Conservation (phyloP, 371 early-diverging fungal species). For the Nosema muscidifuracis region DNA sequence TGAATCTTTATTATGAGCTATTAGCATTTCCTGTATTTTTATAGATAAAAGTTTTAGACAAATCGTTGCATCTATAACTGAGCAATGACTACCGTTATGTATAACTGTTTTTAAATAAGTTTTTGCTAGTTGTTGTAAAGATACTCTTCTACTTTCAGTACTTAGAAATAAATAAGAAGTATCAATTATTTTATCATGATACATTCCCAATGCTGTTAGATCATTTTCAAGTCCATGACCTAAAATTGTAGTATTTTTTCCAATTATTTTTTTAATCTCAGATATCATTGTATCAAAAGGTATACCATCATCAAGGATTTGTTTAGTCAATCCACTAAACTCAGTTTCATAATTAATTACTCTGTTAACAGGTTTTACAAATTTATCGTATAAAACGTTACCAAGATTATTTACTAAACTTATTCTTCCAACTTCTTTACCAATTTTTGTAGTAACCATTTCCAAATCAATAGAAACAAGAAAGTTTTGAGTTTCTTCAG, state of each 20-base stretch:
- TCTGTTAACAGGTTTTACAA: slow-evolving; percentile 41
- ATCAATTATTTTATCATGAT: slow-evolving; percentile 59
- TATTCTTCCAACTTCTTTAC: slow-evolving; percentile 55
- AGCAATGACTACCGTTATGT: slow-evolving; percentile 53
- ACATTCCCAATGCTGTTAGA: slow-evolving; percentile 49
- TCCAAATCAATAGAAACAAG: slow-evolving; percentile 61
- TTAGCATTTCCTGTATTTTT: slow-evolving; percentile 35
- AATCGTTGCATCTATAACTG: slow-evolving; percentile 52
- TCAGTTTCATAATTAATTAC: slow-evolving; percentile 58
- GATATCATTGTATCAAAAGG: slow-evolving; percentile 23
- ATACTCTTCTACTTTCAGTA: slow-evolving; percentile 47
- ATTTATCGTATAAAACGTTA: slow-evolving; percentile 56
- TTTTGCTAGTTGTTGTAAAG: slow-evolving; percentile 47
- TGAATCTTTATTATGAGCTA: background rate
- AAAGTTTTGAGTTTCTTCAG: slow-evolving; percentile 13
- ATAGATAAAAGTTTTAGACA: slow-evolving; percentile 44
- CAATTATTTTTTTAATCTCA: slow-evolving; percentile 51
- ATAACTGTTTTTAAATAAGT: slow-evolving; percentile 50
- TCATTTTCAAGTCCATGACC: slow-evolving; percentile 63
- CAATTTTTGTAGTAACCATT: slow-evolving; percentile 55
- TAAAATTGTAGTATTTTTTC: slow-evolving; percentile 56
- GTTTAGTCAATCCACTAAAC: slow-evolving; percentile 55
- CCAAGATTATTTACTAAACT: slow-evolving; percentile 49
- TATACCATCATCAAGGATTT: slow-evolving; percentile 31
- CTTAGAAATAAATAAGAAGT: slow-evolving; percentile 55